These are phyloP conservation scores for Aquilaria yunnanensis DNA, from an alignment of 345 rosid species.

Conservation along the genomic window DNA sequence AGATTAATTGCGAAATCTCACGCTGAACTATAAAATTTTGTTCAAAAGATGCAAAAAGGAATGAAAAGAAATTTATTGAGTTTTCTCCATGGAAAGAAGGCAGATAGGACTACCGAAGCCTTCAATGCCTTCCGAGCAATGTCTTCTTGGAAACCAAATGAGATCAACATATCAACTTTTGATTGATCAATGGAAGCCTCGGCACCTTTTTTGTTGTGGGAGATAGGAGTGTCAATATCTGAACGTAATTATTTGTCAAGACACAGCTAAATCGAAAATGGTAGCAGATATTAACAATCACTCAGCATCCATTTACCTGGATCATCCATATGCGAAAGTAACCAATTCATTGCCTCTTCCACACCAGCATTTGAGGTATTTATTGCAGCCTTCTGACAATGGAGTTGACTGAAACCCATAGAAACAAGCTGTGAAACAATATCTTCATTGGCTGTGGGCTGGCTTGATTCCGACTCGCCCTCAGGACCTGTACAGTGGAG, in stretches of 20 bases:
- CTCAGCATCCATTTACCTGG: constrained; percentile 45
- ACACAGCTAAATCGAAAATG: neutral
- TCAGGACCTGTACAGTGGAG: constrained; percentile 37
- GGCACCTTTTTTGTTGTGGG: constrained; percentile 28
- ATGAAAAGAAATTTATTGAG: neutral
- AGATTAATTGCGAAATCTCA: neutral
- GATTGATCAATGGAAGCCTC: constrained; percentile 53
- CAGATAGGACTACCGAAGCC: constrained; percentile 52
- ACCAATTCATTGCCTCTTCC: constrained; percentile 99
- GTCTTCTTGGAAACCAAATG: constrained; percentile 90
- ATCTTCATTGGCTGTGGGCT: constrained; percentile 63
- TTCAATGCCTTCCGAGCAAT: constrained; percentile 79
- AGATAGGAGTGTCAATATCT: constrained; percentile 78
- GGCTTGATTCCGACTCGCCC: constrained; percentile 43
- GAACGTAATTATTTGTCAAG: constrained; percentile 6
- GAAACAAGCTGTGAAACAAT: constrained; percentile 87
- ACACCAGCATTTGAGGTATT: constrained; percentile 77
- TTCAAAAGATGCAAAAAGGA: constrained; percentile 1
- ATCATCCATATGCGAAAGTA: constrained; percentile 90
- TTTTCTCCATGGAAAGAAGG: neutral
- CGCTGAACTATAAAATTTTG: neutral
- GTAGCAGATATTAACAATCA: neutral
- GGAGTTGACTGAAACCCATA: constrained; percentile 87
- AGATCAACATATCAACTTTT: constrained; percentile 65
- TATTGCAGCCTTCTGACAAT: constrained; percentile 93